Evolutionary conservation across 2,329 filamentous ascomycete genomes (phyloP), one percentile per base, ranked within the genome.

Genomic region (Colletotrichum lentis): DNA sequence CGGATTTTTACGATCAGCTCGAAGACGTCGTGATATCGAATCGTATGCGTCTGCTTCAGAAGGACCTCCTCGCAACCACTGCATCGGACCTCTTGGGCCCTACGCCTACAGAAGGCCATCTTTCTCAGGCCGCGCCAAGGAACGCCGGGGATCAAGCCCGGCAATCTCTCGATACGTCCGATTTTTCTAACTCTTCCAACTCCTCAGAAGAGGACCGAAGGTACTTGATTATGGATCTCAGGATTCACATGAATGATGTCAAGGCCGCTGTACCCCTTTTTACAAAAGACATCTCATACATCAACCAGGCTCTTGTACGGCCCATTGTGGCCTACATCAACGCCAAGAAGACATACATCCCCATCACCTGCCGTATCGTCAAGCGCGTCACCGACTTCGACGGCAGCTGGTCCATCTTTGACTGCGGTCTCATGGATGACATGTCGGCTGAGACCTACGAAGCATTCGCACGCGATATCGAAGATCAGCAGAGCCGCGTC

Each of bases 251-350:
- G 70, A 98, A 97, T 80, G 93, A 97, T 72, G 94, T 97, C 52
- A 93, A 94, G 73, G 96, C 96, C 35, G 90, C 91, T 3, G 94
- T 99, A 1, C 96, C 96, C 0, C 86, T 98, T 58, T 98, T 99
- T 81, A 97, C 92, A 1, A 90, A 88, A 18, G 91, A 97, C 76
- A 87, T 98, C 56, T 96, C 93, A 0, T 99, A 98, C 77, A 91
- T 97, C 74, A 98, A 97, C 79, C 96, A 97, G 77, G 94, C 96
- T 1, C 88, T 98, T 5, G 93, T 98, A 43, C 89, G 96, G 5
- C 96, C 96, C 18, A 99, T 99, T 69, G 94, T 99, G 47, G 96
- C 96, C 7, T 99, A 98, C 78, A 98, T 99, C 80, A 99, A 99
- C 79, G 92, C 93, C 49, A 93, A 94, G 77, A 91, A 90, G 76